Evolutionary conservation across 2,329 filamentous ascomycete genomes (phyloP), one percentile per base, ranked within the genome.

Genomic region (Cordyceps tenuipes): DNA sequence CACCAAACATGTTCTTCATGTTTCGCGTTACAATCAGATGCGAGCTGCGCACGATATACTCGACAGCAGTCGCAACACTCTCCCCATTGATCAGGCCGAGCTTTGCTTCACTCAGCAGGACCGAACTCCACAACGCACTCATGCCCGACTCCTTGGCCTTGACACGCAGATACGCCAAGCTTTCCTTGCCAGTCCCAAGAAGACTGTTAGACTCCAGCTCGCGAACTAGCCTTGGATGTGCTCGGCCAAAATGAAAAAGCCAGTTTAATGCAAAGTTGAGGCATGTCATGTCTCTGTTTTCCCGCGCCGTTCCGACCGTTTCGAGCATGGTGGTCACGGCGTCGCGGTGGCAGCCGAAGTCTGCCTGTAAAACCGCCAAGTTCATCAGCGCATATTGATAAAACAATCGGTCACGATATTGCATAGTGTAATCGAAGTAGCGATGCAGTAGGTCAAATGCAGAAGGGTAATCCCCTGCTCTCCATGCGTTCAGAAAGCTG

Each of bases 371-470:
- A 39, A 97, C 90, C 3, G 92, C 93, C 61, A 97, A 82, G 69
- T 97, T 97, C 69, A 99, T 86, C 15, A 97, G 77, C 0, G 94
- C 94, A 70, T 97, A 96, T 70, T 97, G 94, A 68, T 99, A 97
- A 67, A 92, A 92, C 5, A 89, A 83, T 26, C 89, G 86, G 67
- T 96, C 89, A 62, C 86, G 79, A 65, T 86, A 89, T 67, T 94
- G 89, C 84, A 95, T 91, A 1, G 92, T 94, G 72, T 96, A 97
- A 72, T 99, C 94, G 68, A 97, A 99, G 72, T 97, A 99, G 56
- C 91, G 87, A 71, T 97, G 92, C 21, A 99, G 79, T 65, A 87
- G 87, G 68, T 99, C 93, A 69, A 97, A 94, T 0, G 94, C 89
- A 0, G 89, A 90, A 13, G 89, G 86, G 68, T 93, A 95, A 72